These are phyloP conservation scores for Mortierella sp. DNA, from an alignment of 371 early-diverging fungal species.

Conservation along the genomic window DNA sequence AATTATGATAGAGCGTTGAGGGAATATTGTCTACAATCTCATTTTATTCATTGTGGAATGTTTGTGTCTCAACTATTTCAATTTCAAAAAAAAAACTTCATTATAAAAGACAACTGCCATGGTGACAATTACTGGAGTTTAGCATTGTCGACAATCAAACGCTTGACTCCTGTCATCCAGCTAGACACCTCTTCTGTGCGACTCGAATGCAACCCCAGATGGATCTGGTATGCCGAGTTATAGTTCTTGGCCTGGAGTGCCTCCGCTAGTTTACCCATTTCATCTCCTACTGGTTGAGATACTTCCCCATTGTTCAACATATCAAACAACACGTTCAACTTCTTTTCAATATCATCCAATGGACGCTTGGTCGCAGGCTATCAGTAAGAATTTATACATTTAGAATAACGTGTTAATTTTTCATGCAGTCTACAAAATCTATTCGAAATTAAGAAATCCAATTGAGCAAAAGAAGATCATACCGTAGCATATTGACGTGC, in stretches of 20 bases:
- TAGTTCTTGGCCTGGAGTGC: constrained; percentile 65
- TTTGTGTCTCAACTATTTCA: constrained; percentile 2
- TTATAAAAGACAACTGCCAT: not conserved
- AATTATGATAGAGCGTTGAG: too few species aligned
- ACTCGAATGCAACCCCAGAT: constrained; percentile 65
- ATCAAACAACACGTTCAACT: constrained; percentile 79
- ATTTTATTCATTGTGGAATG: not conserved
- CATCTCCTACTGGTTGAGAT: constrained; percentile 63
- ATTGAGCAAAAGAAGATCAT: constrained; percentile 32
- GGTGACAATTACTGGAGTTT: constrained; percentile 36
- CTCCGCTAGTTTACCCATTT: constrained; percentile 69
- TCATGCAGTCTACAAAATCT: constrained; percentile 1
- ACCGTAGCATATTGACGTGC: constrained; percentile 68
- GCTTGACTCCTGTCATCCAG: constrained; percentile 75
- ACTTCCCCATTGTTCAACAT: constrained; percentile 80
- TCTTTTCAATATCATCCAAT: constrained; percentile 82
- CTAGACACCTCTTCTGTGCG: constrained; percentile 66
- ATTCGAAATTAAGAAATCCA: not conserved
- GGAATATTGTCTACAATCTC: too few species aligned
- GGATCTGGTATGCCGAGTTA: constrained; percentile 62
- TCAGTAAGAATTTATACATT: not conserved
- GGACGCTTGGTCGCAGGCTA: constrained; percentile 78
- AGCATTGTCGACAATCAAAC: constrained; percentile 60
- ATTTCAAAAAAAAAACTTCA: not conserved
- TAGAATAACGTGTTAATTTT: not conserved